Conservation (phyloP, 1,284 basidiomycete species). For the Fomitiporia mediterranea region DNA sequence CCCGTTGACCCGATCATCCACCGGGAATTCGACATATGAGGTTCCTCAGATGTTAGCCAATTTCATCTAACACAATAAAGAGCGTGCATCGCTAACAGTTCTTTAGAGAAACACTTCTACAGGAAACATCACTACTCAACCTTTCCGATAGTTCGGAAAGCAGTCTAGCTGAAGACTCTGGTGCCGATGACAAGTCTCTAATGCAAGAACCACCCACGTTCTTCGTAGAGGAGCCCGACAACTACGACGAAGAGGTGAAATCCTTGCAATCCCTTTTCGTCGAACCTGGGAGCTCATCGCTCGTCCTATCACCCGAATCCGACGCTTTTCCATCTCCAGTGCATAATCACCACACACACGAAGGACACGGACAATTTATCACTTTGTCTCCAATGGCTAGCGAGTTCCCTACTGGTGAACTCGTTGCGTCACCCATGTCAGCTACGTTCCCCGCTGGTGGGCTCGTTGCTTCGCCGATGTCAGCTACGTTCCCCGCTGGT, state of each 20-base stretch:
- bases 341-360: too few relatives aligned
- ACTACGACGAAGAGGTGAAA: not conserved
- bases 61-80: not conserved
- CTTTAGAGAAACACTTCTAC: not conserved
- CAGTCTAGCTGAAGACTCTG: not conserved
- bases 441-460: not conserved
- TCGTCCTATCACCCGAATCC: too few relatives aligned
- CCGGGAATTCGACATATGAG: not conserved
- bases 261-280: not conserved
- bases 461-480: not conserved
- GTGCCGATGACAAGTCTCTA: not conserved
- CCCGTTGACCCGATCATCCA: not conserved
- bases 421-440: not conserved
- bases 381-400: not conserved
- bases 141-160: not conserved
- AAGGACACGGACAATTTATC: too few relatives aligned
- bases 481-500: not conserved
- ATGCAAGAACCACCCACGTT: not conserved
- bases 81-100: too few relatives aligned
- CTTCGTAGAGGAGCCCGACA: not conserved
- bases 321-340: too few relatives aligned
- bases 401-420: not conserved
- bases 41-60: not conserved
- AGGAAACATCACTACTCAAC: not conserved
- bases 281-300: not conserved